Evolutionary conservation across 106 monocot species (phyloP).

Genomic region (Apostasia ramifera): DNA sequence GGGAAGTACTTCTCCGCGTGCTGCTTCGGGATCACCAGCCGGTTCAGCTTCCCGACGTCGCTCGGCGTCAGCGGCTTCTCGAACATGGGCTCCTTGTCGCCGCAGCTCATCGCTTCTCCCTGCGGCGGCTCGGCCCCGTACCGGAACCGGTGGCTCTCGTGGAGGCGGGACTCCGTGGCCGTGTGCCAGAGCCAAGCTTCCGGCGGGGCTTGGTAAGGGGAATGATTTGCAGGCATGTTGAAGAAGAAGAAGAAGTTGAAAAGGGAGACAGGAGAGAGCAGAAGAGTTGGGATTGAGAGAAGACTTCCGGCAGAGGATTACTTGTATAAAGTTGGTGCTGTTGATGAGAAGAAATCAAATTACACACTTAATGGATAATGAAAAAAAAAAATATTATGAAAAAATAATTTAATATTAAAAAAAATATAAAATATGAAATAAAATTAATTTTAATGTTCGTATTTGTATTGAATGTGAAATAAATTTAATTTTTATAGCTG

Average conservation of each 20-base stretch:
- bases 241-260: not conserved
- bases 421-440: too few relatives aligned
- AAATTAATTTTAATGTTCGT: too few relatives aligned
- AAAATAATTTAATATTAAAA: too few relatives aligned
- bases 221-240: conserved; percentile 1
- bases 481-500: too few relatives aligned
- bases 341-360: too few relatives aligned
- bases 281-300: too few relatives aligned
- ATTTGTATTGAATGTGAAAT: too few relatives aligned
- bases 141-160: not conserved
- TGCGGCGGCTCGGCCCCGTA: not conserved
- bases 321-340: too few relatives aligned
- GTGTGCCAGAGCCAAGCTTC: conserved; percentile 1
- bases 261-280: not conserved
- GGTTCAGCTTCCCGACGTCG: conserved; percentile 77
- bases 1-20: conserved; percentile 74
- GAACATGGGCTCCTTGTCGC: conserved; percentile 35
- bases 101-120: not conserved
- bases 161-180: not conserved
- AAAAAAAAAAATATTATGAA: too few relatives aligned
- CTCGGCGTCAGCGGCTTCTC: conserved; percentile 71
- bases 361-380: too few relatives aligned
- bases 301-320: too few relatives aligned
- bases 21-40: conserved; percentile 72
- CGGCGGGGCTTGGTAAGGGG: not conserved